A percentile compares a stretch with the other conserved stretches of the same genome.
phyloP scores from a whole-genome alignment of 169 alveolate genomes.

The Toxoplasma gondii region DNA sequence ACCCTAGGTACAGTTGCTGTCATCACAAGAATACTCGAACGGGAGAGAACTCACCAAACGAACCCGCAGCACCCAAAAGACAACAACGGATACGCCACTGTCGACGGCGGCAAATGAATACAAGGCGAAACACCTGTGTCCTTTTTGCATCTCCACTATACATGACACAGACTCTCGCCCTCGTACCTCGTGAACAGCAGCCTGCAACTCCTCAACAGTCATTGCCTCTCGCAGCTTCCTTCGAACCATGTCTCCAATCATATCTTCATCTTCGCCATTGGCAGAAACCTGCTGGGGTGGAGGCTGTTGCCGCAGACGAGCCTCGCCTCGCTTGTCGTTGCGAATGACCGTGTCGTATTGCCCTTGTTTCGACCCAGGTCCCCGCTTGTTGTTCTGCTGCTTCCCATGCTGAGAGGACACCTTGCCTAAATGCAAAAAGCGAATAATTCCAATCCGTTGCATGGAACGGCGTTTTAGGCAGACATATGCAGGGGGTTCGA shows the following conservation, averaged over 20 bases:
- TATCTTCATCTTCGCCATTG: neutral
- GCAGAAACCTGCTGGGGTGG: neutral
- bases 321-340: constrained; percentile 16
- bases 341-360: neutral
- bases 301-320: neutral
- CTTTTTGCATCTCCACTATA: no score
- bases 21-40: no score
- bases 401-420: neutral
- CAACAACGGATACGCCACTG: no score
- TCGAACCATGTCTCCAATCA: constrained; percentile 1
- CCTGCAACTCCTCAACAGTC: constrained; percentile 13
- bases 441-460: no score
- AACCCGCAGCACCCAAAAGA: no score
- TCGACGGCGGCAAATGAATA: no score
- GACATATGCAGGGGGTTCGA: no score
- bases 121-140: no score
- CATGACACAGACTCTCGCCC: no score
- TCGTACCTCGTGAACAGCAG: constrained; percentile 11
- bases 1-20: no score
- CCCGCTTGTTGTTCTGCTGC: neutral
- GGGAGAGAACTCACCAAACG: no score
- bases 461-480: no score
- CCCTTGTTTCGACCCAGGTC: neutral
- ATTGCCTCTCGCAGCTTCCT: constrained; percentile 11
- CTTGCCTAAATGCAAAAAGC: neutral